Conservation (phyloP, 352 stramenopile species). For the Globisporangium nunn region DNA sequence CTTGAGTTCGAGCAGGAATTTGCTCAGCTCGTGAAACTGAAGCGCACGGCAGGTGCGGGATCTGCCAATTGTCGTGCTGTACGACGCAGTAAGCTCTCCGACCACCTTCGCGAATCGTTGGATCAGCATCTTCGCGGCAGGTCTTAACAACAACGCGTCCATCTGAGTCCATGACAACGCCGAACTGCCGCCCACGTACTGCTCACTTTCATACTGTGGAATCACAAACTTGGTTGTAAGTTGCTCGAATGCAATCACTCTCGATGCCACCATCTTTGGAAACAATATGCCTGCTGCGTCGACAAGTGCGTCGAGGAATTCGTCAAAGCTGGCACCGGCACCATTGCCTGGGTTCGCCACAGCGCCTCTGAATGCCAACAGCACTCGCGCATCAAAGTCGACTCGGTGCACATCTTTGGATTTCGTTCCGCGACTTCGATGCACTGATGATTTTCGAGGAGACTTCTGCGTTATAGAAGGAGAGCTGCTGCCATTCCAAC, state of each 20-base stretch:
- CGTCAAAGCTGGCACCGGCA: slow-evolving; percentile 33
- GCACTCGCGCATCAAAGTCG: slow-evolving; percentile 33
- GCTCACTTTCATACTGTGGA: slow-evolving; percentile 26
- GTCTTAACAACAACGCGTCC: slow-evolving; percentile 20
- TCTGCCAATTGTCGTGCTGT: slow-evolving; percentile 32
- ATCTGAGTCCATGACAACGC: slow-evolving; percentile 35
- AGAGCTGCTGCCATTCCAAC: neutral
- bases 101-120: slow-evolving; percentile 39
- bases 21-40: slow-evolving; percentile 42
- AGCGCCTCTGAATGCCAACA: slow-evolving; percentile 28
- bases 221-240: slow-evolving; percentile 30
- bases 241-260: slow-evolving; percentile 31
- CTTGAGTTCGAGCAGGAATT: slow-evolving; percentile 43
- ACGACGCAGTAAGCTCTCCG: slow-evolving; percentile 33
- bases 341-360: slow-evolving; percentile 14
- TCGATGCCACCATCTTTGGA: slow-evolving; percentile 20
- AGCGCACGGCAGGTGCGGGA: slow-evolving; percentile 23
- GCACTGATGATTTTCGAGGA: neutral
- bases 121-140: slow-evolving; percentile 22
- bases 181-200: slow-evolving; percentile 10
- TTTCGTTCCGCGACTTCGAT: neutral
- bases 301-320: slow-evolving; percentile 56
- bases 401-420: neutral
- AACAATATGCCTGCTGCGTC: slow-evolving; percentile 40
- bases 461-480: slow-evolving; percentile 8